Percentiles rank a stretch among this genome's conserved stretches.
These are phyloP conservation scores for Trichoderma sp. DNA, from an alignment of 2,329 filamentous ascomycete species.

Conservation along the genomic window DNA sequence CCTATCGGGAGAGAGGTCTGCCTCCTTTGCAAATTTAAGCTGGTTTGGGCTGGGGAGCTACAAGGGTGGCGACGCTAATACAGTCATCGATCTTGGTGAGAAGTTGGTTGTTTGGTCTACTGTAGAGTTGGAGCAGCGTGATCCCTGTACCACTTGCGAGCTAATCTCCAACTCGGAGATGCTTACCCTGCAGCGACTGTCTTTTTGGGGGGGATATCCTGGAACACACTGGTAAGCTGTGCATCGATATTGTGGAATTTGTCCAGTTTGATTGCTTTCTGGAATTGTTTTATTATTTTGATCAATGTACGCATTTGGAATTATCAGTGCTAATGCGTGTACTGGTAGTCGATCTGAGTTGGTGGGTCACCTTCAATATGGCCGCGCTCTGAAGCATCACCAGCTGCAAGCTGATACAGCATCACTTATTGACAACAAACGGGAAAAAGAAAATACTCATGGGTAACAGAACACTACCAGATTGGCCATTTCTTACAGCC, in stretches of 20 bases:
- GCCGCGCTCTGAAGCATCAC: not conserved
- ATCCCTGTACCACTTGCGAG: not conserved
- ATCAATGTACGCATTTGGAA: not conserved
- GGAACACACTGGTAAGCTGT: not conserved
- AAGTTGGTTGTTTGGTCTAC: slow-evolving; percentile 3
- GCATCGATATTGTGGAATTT: not conserved
- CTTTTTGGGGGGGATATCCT: not conserved
- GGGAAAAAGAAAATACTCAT: not conserved
- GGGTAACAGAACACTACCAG: not conserved
- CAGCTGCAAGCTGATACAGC: not conserved
- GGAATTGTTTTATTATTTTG: not conserved
- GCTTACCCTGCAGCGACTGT: not conserved
- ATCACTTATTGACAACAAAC: not conserved
- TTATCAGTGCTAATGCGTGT: not conserved
- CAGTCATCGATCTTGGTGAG: slow-evolving; percentile 3
- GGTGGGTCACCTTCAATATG: not conserved
- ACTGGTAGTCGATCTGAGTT: not conserved
- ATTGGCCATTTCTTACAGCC: not conserved
- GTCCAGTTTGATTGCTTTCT: no score
- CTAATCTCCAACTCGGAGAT: not conserved
- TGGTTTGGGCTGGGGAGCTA: not conserved
- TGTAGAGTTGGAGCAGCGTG: not conserved
- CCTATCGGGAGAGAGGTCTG: slow-evolving; percentile 4
- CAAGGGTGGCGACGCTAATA: slow-evolving; percentile 14
- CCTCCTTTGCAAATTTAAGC: not conserved